Percentiles rank a stretch among this genome's conserved stretches.
Evolutionary conservation across 805 yeast genomes (phyloP).

Genomic region (Hanseniaspora taiwanica): DNA sequence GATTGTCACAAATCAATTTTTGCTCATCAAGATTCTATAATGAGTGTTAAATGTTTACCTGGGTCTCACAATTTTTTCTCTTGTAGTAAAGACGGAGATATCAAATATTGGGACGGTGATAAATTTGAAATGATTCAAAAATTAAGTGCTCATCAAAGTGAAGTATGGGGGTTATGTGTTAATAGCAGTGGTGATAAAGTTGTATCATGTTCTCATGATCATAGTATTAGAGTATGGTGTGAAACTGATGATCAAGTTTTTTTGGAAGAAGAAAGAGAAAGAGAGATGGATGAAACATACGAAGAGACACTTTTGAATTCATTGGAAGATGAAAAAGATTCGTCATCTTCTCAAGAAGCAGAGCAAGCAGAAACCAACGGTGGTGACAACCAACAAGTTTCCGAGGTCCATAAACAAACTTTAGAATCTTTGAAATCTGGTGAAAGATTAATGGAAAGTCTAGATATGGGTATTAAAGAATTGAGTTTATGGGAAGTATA

Average conservation of each 20-base stretch:
- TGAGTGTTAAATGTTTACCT: conserved; percentile 76
- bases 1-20: conserved; percentile 95
- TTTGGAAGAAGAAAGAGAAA: conserved; percentile 91
- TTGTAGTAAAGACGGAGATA: conserved; percentile 74
- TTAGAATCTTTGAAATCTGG: conserved; percentile 89
- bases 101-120: conserved; percentile 98
- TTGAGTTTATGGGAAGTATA: conserved; percentile 43
- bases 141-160: conserved; percentile 75
- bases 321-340: conserved; percentile 43
- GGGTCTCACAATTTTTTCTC: conserved; percentile 83
- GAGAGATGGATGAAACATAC: conserved; percentile 84
- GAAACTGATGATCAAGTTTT: conserved; percentile 93
- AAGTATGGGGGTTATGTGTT: conserved; percentile 86
- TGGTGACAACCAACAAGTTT: conserved; percentile 38
- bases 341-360: conserved; percentile 22
- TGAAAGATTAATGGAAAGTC: conserved; percentile 81
- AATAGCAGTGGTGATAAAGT: conserved; percentile 58
- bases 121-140: conserved; percentile 90
- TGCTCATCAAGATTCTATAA: conserved; percentile 93
- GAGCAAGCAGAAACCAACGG: conserved; percentile 29
- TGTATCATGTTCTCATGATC: conserved; percentile 84
- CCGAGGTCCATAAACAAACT: conserved; percentile 67
- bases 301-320: conserved; percentile 69
- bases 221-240: conserved; percentile 84
- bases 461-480: conserved; percentile 70